phyloP scores from a whole-genome alignment of 1,284 basidiomycete species.

The Tremellales sp. region DNA sequence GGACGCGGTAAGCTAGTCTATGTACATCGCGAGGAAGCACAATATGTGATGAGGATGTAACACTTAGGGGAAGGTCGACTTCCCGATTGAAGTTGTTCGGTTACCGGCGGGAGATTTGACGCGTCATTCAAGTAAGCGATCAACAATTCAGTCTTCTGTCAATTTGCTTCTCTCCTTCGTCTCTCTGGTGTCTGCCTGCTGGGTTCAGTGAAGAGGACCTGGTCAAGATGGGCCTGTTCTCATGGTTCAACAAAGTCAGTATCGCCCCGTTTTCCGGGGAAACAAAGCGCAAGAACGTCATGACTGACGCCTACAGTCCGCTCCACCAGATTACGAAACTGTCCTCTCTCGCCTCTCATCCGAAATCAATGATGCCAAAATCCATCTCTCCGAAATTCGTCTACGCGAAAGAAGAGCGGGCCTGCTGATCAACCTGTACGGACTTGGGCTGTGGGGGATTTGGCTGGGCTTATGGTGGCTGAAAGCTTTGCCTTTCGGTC shows the following conservation, averaged over 20 bases:
- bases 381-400: constrained; percentile 79
- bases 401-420: constrained; percentile 77
- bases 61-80: too few relatives aligned
- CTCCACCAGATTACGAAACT: constrained; percentile 54
- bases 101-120: too few relatives aligned
- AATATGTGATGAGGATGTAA: too few relatives aligned
- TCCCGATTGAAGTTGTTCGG: too few relatives aligned
- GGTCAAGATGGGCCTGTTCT: constrained; percentile 39
- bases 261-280: background rate
- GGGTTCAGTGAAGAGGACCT: background rate
- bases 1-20: too few relatives aligned
- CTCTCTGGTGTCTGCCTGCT: background rate
- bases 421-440: constrained; percentile 75
- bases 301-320: constrained; percentile 19
- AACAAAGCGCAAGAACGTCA: background rate
- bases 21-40: too few relatives aligned
- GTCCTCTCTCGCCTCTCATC: constrained; percentile 51
- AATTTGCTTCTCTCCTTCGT: background rate
- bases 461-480: constrained; percentile 82
- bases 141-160: background rate
- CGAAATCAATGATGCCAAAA: constrained; percentile 57
- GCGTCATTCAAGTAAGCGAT: too few relatives aligned
- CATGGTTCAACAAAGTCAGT: constrained; percentile 35
- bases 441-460: constrained; percentile 70
- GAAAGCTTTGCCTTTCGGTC: constrained; percentile 56